phyloP scores from a whole-genome alignment of 225 moss, liverwort and hornwort species.

The Sphagnum contortum region DNA sequence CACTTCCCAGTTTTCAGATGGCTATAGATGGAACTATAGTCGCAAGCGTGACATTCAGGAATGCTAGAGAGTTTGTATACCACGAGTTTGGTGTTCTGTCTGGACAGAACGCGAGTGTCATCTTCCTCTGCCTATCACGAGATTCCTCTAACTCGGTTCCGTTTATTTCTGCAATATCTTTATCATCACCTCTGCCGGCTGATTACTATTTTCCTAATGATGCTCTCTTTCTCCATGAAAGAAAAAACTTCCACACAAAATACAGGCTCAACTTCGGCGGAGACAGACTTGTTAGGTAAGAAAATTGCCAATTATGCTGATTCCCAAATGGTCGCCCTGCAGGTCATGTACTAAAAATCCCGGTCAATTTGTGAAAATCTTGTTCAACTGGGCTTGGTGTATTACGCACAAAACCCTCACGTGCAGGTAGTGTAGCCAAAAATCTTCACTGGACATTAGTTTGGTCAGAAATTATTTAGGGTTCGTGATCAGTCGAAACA shows the following conservation, averaged over 20 bases:
- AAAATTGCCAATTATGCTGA: not conserved
- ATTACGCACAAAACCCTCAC: too few relatives aligned
- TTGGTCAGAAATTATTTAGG: too few relatives aligned
- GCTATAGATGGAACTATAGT: conserved; percentile 11
- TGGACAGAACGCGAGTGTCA: not conserved
- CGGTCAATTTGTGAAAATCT: too few relatives aligned
- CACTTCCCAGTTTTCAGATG: conserved; percentile 3
- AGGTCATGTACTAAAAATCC: too few relatives aligned
- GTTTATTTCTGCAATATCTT: conserved; percentile 12
- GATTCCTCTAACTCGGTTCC: not conserved
- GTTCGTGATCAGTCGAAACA: too few relatives aligned
- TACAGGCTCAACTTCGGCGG: conserved; percentile 7
- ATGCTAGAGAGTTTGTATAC: not conserved
- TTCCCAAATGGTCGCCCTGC: too few relatives aligned
- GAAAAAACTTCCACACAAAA: not conserved
- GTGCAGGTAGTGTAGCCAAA: too few relatives aligned
- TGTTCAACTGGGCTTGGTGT: too few relatives aligned
- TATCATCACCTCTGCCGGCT: not conserved
- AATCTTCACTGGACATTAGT: too few relatives aligned
- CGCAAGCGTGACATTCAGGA: not conserved
- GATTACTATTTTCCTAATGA: not conserved
- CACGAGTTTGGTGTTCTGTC: not conserved
- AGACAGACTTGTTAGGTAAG: conserved; percentile 2
- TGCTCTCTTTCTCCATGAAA: not conserved
- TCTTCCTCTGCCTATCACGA: conserved; percentile 11